Evolutionary conservation across 768 basidiomycete genomes (phyloP).

Genomic region (Calocera viscosa): DNA sequence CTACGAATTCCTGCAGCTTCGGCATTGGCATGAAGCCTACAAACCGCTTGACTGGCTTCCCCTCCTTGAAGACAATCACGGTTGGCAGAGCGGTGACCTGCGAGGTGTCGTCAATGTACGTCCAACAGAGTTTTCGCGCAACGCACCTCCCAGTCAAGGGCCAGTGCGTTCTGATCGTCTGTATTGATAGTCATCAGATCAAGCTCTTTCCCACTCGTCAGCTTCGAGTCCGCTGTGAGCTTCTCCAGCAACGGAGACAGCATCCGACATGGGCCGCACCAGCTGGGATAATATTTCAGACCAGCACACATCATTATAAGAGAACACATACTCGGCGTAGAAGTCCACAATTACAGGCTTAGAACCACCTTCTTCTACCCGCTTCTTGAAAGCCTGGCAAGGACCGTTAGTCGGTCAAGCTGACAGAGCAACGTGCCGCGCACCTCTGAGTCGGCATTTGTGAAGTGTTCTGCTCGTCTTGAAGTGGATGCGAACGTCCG

Average conservation of each 20-base stretch:
- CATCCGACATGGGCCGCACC: conserved; percentile 66
- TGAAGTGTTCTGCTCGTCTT: not conserved
- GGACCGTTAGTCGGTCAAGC: not conserved
- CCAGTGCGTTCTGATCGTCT: conserved; percentile 43
- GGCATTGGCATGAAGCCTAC: conserved; percentile 43
- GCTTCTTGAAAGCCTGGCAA: conserved; percentile 12
- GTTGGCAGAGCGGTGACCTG: conserved; percentile 70
- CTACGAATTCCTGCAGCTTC: conserved; percentile 37
- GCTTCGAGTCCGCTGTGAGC: conserved; percentile 34
- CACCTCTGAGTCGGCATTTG: not conserved
- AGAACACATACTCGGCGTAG: conserved; percentile 49
- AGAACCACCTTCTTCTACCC: conserved; percentile 9
- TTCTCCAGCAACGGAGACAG: conserved; percentile 59
- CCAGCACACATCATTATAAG: not conserved
- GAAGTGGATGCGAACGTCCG: not conserved
- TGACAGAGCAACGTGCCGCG: not conserved
- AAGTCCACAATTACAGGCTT: conserved; percentile 63
- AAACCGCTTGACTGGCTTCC: conserved; percentile 47
- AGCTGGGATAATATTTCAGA: conserved; percentile 34
- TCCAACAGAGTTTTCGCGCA: not conserved
- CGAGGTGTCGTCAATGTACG: not conserved
- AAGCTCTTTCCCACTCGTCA: conserved; percentile 44
- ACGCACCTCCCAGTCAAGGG: conserved; percentile 38
- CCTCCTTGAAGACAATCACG: conserved; percentile 62
- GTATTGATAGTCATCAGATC: conserved; percentile 54